These are phyloP conservation scores for Globisporangium camurandrum DNA, from an alignment of 352 stramenopile species.

Conservation along the genomic window DNA sequence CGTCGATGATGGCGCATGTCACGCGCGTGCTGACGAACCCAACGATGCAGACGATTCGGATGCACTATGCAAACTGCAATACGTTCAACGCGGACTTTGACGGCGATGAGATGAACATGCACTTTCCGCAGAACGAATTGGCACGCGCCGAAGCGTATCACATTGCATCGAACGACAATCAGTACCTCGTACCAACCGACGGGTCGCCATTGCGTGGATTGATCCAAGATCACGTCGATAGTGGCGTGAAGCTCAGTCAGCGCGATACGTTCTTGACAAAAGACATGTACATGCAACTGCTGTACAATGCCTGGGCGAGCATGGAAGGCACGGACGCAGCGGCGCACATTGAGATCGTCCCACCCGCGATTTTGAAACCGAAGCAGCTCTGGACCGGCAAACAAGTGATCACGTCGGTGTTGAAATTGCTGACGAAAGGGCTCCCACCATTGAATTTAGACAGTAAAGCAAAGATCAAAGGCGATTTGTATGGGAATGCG, in stretches of 20 bases:
- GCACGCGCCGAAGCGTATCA: conserved; percentile 96
- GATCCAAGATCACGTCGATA: conserved; percentile 99
- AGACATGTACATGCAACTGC: conserved; percentile 98
- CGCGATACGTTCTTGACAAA: conserved; percentile 97
- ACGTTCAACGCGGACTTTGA: conserved; percentile 99
- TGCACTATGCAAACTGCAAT: conserved; percentile 99
- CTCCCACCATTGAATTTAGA: conserved; percentile 89
- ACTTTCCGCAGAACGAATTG: conserved; percentile 99
- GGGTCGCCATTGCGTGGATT: conserved; percentile 96
- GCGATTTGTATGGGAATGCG: conserved; percentile 89
- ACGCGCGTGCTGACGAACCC: conserved; percentile 95
- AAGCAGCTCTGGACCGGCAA: conserved; percentile 98
- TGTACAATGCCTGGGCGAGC: conserved; percentile 93
- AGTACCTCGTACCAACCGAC: conserved; percentile 98
- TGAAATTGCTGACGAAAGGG: conserved; percentile 91
- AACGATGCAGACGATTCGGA: conserved; percentile 98
- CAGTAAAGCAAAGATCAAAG: conserved; percentile 96
- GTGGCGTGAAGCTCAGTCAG: conserved; percentile 97
- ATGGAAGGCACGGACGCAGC: conserved; percentile 90
- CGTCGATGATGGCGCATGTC: conserved; percentile 99
- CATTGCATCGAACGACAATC: conserved; percentile 96
- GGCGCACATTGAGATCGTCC: conserved; percentile 92
- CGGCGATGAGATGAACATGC: conserved; percentile 99
- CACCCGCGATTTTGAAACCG: conserved; percentile 97
- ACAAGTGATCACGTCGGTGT: conserved; percentile 96